Evolutionary conservation across 495 filamentous ascomycete genomes (phyloP).

Genomic region (Friedmanniomyces simplex): DNA sequence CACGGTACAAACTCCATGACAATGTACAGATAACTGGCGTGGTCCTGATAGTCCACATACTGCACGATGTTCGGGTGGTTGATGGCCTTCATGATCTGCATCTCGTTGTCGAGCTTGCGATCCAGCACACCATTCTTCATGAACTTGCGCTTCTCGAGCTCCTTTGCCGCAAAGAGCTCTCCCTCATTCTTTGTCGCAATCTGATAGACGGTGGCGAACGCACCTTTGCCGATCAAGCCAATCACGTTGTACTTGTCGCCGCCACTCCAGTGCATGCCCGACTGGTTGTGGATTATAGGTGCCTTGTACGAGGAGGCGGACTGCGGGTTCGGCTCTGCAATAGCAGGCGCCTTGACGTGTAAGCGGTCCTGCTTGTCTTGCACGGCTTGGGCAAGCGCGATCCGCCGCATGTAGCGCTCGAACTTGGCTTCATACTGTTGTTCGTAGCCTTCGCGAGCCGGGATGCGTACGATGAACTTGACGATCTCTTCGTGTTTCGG

Average conservation of each 20-base stretch:
- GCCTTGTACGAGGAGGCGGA: conserved; percentile 22
- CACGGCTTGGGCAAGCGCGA: conserved; percentile 13
- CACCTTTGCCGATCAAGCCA: conserved; percentile 74
- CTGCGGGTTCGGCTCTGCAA: background rate
- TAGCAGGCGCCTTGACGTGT: background rate
- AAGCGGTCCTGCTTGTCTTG: conserved; percentile 1
- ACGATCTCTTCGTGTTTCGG: conserved; percentile 36
- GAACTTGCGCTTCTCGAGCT: conserved; percentile 79
- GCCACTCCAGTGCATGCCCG: conserved; percentile 67
- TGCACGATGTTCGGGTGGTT: conserved; percentile 83
- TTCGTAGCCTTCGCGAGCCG: conserved; percentile 50
- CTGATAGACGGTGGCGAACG: conserved; percentile 87
- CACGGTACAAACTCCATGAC: conserved; percentile 89
- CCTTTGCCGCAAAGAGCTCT: conserved; percentile 73
- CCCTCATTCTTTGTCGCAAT: conserved; percentile 72
- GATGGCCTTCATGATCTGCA: conserved; percentile 80
- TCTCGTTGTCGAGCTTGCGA: conserved; percentile 84
- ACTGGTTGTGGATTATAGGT: conserved; percentile 23
- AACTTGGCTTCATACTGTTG: conserved; percentile 52
- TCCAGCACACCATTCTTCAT: conserved; percentile 79
- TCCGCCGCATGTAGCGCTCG: conserved; percentile 36
- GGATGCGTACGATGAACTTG: conserved; percentile 78
- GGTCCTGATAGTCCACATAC: conserved; percentile 76
- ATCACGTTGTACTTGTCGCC: conserved; percentile 72
- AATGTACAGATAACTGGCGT: conserved; percentile 70